These are phyloP conservation scores for Mycena sanguinolenta DNA, from an alignment of 768 basidiomycete species.

Conservation along the genomic window DNA sequence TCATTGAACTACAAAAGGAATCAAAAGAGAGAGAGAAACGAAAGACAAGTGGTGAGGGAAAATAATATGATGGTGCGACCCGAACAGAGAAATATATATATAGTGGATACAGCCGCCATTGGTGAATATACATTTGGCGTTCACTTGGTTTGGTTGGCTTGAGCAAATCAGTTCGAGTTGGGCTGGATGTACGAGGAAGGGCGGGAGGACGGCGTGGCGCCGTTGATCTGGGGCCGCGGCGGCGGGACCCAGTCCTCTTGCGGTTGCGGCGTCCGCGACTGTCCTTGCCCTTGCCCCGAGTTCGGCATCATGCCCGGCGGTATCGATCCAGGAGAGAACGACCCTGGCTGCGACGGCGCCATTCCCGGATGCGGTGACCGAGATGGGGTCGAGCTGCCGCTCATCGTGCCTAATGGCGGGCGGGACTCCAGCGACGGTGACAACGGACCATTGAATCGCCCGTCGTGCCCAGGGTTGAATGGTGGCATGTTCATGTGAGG, in stretches of 20 bases:
- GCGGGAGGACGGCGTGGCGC: slow-evolving; percentile 53
- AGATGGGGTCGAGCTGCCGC: slow-evolving; percentile 54
- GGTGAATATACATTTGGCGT: slow-evolving; percentile 62
- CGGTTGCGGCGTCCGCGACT: slow-evolving; percentile 53
- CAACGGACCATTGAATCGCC: slow-evolving; percentile 53
- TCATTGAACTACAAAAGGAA: slow-evolving; percentile 67
- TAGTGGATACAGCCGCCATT: slow-evolving; percentile 49
- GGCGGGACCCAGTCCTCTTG: slow-evolving; percentile 63
- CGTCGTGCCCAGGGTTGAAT: slow-evolving; percentile 55
- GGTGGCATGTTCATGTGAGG: slow-evolving; percentile 46
- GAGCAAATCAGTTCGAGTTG: slow-evolving; percentile 49
- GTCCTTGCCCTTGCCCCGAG: slow-evolving; percentile 52
- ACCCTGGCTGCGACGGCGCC: slow-evolving; percentile 51
- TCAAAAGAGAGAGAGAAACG: slow-evolving; percentile 42
- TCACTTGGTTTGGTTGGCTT: slow-evolving; percentile 45
- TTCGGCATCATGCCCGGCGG: slow-evolving; percentile 64
- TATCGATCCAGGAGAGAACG: slow-evolving; percentile 57
- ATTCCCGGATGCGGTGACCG: background rate
- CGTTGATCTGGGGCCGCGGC: slow-evolving; percentile 55
- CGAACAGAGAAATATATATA: slow-evolving; percentile 42
- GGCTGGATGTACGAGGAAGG: slow-evolving; percentile 65
- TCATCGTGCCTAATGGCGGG: slow-evolving; percentile 40
- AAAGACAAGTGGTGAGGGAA: slow-evolving; percentile 40
- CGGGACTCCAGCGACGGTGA: slow-evolving; percentile 59
- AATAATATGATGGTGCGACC: slow-evolving; percentile 34